Evolutionary conservation across 805 yeast genomes (phyloP).

Genomic region (Candida caryicola): DNA sequence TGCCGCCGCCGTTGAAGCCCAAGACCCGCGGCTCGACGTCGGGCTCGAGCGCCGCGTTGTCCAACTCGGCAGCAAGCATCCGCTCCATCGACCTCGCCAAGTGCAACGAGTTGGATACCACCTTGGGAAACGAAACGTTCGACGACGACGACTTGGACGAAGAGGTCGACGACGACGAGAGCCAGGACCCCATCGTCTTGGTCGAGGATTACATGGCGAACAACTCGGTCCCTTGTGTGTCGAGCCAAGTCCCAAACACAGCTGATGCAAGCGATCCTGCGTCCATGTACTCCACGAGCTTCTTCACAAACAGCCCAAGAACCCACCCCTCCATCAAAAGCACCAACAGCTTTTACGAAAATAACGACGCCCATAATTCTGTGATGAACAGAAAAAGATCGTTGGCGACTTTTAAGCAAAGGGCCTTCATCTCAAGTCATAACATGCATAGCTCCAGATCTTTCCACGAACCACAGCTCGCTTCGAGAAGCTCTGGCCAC

Average conservation of each 20-base stretch:
- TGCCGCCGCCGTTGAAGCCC: conserved; percentile 46
- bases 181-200: conserved; percentile 43
- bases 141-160: conserved; percentile 15
- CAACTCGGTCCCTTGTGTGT: background rate
- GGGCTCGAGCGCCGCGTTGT: conserved; percentile 1
- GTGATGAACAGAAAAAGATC: conserved; percentile 30
- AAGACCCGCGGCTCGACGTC: conserved; percentile 9
- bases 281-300: background rate
- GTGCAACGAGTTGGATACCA: conserved; percentile 6
- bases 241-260: background rate
- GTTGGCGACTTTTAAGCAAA: conserved; percentile 37
- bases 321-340: background rate
- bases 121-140: conserved; percentile 5
- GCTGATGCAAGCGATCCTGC: background rate
- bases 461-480: background rate
- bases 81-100: background rate
- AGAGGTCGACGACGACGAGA: conserved; percentile 19
- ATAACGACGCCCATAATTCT: conserved; percentile 11
- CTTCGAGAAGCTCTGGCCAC: background rate
- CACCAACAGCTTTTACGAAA: conserved; percentile 1
- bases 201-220: conserved; percentile 55
- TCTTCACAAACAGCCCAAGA: background rate
- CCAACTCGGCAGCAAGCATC: background rate
- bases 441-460: background rate
- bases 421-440: conserved; percentile 4